Conservation (phyloP, 495 filamentous ascomycete species). For the Xylaria bambusicola region DNA sequence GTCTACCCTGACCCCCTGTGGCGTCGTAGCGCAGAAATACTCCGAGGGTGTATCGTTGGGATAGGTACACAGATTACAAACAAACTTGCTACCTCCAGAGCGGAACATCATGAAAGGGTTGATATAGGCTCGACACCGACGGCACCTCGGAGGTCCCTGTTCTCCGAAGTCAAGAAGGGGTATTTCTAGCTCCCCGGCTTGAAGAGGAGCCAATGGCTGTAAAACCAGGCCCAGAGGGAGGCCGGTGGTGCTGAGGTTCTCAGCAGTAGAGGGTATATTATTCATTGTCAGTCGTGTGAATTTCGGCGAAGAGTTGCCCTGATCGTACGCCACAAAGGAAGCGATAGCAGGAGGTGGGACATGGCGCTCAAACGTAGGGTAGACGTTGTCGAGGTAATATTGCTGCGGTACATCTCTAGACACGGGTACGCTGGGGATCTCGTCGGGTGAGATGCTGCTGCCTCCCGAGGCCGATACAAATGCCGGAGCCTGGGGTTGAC, state of each 20-base stretch:
- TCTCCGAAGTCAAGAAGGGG: conserved; percentile 97
- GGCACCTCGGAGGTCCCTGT: conserved; percentile 84
- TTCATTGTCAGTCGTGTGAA: conserved; percentile 89
- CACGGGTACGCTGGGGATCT: conserved; percentile 87
- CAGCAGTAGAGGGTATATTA: conserved; percentile 81
- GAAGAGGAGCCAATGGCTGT: conserved; percentile 82
- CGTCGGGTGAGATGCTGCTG: conserved; percentile 83
- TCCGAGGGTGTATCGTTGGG: conserved; percentile 91
- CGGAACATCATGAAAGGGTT: conserved; percentile 99
- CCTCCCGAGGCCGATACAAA: conserved; percentile 58
- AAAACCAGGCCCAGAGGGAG: conserved; percentile 86
- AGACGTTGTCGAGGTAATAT: conserved; percentile 83
- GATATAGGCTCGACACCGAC: conserved; percentile 93
- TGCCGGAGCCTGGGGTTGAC: conserved; percentile 36
- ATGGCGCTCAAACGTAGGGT: conserved; percentile 92
- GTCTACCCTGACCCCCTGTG: conserved; percentile 84
- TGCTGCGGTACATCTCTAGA: conserved; percentile 79
- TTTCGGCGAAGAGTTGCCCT: conserved; percentile 96
- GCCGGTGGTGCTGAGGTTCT: conserved; percentile 74
- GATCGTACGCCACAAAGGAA: conserved; percentile 89
- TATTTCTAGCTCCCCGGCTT: conserved; percentile 82
- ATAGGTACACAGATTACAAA: conserved; percentile 98
- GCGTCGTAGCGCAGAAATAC: conserved; percentile 90
- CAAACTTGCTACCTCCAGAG: conserved; percentile 91
- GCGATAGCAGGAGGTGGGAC: conserved; percentile 86